Conservation (phyloP, 2,329 filamentous ascomycete genomes). For the Neofusicoccum cordaticola region DNA sequence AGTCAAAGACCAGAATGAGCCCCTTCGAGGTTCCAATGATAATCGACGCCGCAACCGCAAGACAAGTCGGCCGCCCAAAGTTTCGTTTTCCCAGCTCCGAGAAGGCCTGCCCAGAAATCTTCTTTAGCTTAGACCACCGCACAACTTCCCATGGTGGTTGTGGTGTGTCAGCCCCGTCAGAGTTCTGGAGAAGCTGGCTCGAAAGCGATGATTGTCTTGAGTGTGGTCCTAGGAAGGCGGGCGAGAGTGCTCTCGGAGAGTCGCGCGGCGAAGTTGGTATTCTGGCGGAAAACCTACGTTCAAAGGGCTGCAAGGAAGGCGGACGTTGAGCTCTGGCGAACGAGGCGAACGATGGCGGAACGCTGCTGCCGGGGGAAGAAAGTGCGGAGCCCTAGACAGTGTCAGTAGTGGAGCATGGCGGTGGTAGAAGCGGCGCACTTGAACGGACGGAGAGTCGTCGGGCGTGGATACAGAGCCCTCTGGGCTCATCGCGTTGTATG, state of each 20-base stretch:
- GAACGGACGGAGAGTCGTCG: slow-evolving; percentile 80
- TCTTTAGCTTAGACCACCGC: slow-evolving; percentile 89
- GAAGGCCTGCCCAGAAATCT: slow-evolving; percentile 84
- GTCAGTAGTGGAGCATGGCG: not conserved
- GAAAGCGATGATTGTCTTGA: slow-evolving; percentile 78
- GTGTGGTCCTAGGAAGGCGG: slow-evolving; percentile 71
- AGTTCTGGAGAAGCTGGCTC: slow-evolving; percentile 64
- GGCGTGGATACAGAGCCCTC: slow-evolving; percentile 70
- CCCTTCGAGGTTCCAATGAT: slow-evolving; percentile 92
- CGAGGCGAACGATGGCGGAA: slow-evolving; percentile 67
- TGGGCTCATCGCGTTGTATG: slow-evolving; percentile 55
- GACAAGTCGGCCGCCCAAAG: slow-evolving; percentile 87
- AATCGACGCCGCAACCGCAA: slow-evolving; percentile 83
- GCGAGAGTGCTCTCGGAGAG: slow-evolving; percentile 70
- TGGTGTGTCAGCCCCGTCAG: slow-evolving; percentile 60
- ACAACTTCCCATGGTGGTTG: slow-evolving; percentile 95
- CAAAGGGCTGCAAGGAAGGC: slow-evolving; percentile 87
- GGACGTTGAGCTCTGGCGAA: slow-evolving; percentile 69
- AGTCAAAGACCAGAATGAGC: slow-evolving; percentile 93
- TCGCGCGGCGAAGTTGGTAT: slow-evolving; percentile 62
- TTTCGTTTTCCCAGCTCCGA: slow-evolving; percentile 89
- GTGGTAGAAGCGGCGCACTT: slow-evolving; percentile 49
- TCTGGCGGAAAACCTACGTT: slow-evolving; percentile 88
- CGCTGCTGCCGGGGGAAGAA: slow-evolving; percentile 69
- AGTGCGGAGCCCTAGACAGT: slow-evolving; percentile 47